Evolutionary conservation across 75 land plant genomes (phyloP).

Genomic region (Isoetes taiwanensis): DNA sequence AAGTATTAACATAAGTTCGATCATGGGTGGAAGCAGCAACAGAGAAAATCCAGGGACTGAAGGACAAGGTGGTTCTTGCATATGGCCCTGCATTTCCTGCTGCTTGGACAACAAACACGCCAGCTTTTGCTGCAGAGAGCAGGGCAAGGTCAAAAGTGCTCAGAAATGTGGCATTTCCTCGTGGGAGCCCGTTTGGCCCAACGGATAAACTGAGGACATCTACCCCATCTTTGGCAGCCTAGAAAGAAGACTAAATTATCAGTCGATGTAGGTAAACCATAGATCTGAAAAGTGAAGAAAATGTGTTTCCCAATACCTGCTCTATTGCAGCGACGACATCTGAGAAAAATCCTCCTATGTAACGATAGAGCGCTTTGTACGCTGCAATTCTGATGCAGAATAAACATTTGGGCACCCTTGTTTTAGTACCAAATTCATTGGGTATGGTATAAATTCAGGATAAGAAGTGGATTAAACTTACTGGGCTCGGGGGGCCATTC

Average conservation of each 20-base stretch:
- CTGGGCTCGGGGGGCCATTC: slow-evolving; percentile 22
- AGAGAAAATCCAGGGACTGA: slow-evolving; percentile 96
- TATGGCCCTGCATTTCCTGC: slow-evolving; percentile 91
- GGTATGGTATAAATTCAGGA: too few relatives aligned
- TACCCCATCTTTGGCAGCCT: slow-evolving; percentile 96
- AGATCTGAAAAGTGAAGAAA: background rate
- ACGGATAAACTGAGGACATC: slow-evolving; percentile 79
- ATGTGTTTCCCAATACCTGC: slow-evolving; percentile 19
- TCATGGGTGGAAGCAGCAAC: slow-evolving; percentile 85
- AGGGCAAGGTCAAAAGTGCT: slow-evolving; percentile 82
- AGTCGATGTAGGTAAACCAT: background rate
- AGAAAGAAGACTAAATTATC: slow-evolving; percentile 3
- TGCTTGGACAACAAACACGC: slow-evolving; percentile 91
- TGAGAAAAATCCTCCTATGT: slow-evolving; percentile 77
- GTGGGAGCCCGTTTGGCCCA: slow-evolving; percentile 74
- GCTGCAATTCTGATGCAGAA: slow-evolving; percentile 63
- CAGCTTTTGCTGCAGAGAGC: slow-evolving; percentile 70
- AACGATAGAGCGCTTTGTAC: slow-evolving; percentile 74
- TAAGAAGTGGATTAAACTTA: background rate
- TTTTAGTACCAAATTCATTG: too few relatives aligned
- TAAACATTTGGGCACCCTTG: too few relatives aligned
- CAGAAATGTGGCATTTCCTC: slow-evolving; percentile 70
- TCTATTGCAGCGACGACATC: slow-evolving; percentile 69
- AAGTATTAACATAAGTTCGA: slow-evolving; percentile 45
- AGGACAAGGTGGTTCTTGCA: slow-evolving; percentile 63